Base-by-base conservation (phyloP, 2,329 filamentous ascomycete genomes). In the Colletotrichum falcatum region DNA sequence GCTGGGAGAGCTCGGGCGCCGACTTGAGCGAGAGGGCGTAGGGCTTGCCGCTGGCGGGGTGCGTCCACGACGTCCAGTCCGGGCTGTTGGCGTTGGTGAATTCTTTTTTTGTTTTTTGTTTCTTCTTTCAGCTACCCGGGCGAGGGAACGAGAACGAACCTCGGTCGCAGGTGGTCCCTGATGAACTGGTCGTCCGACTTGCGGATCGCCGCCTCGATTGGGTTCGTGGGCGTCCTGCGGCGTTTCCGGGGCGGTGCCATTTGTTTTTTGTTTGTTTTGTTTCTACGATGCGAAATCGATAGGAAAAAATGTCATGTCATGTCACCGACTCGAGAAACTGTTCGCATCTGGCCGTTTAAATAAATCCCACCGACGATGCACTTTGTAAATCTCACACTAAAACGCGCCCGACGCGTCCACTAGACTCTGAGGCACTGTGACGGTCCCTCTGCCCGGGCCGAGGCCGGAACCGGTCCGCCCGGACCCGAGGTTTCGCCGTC, bases 151-250 rank as follows among this genome's bases (percentile, higher is more conserved):
- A 39, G 37, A 14, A 67, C 68, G 53, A 18, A 89, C 87, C 79
- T 81, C 23, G 83, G 81, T 46, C 80, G 79, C 11, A 90, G 70
- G 72, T 89, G 86, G 18, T 84, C 79, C 28, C 76, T 73, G 20
- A 87, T 74, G 74, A 90, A 90, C 0, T 83, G 80, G 0, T 82
- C 79, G 23, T 89, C 82, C 0, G 77, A 75, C 71, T 84, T 85
- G 30, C 74, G 74, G 71, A 88, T 89, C 23, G 84, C 87, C 33
- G 74, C 73, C 30, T 87, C 84, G 46, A 90, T 84, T 1, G 81
- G 79, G 60, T 79, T 78, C 1, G 76, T 75, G 12, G 71, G 63
- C 46, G 65, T 71, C 35, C 67, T 65, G 8, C 61, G 67, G 35
- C 79, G 58, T 30, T 72, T 78, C 11, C 37, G 49, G 18, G 58